Evolutionary conservation across 495 filamentous ascomycete species (phyloP).

Genomic region (Penicillium subrubescens): DNA sequence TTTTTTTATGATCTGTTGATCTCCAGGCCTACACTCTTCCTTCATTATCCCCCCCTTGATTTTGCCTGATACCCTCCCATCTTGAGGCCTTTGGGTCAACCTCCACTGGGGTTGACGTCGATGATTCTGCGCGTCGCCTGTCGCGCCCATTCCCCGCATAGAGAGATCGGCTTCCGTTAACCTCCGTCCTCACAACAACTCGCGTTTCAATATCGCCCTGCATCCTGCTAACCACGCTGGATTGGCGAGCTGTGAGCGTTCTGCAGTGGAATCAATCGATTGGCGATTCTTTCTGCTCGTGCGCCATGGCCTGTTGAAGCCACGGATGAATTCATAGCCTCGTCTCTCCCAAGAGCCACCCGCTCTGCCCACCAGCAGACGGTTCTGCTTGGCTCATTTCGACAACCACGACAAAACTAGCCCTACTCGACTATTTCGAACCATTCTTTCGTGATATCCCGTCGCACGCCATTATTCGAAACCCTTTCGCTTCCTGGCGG

Average conservation of each 20-base stretch:
- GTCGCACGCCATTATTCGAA: not conserved
- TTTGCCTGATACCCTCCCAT: not conserved
- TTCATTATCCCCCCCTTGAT: not conserved
- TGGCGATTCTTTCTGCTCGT: slow-evolving; percentile 9
- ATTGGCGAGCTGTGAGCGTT: not conserved
- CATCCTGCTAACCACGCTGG: not conserved
- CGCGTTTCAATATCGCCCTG: slow-evolving; percentile 16
- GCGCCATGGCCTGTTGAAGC: slow-evolving; percentile 48
- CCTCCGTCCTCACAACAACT: slow-evolving; percentile 21
- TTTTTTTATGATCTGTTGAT: slow-evolving; percentile 10
- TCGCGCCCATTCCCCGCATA: slow-evolving; percentile 44
- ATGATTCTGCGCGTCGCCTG: slow-evolving; percentile 42
- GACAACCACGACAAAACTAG: slow-evolving; percentile 3
- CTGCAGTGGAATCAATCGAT: slow-evolving; percentile 2
- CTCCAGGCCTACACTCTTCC: not conserved
- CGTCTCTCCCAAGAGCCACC: slow-evolving; percentile 39
- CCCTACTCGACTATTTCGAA: not conserved
- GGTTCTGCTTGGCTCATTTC: slow-evolving; percentile 39
- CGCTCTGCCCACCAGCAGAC: slow-evolving; percentile 53
- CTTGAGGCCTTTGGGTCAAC: slow-evolving; percentile 22
- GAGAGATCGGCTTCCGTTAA: slow-evolving; percentile 34
- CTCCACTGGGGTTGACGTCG: slow-evolving; percentile 34
- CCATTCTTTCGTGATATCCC: slow-evolving; percentile 5
- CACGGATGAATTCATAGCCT: slow-evolving; percentile 50
- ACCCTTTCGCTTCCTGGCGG: not conserved